Evolutionary conservation across 345 rosid genomes (phyloP).

Genomic region (Bruguiera parviflora): DNA sequence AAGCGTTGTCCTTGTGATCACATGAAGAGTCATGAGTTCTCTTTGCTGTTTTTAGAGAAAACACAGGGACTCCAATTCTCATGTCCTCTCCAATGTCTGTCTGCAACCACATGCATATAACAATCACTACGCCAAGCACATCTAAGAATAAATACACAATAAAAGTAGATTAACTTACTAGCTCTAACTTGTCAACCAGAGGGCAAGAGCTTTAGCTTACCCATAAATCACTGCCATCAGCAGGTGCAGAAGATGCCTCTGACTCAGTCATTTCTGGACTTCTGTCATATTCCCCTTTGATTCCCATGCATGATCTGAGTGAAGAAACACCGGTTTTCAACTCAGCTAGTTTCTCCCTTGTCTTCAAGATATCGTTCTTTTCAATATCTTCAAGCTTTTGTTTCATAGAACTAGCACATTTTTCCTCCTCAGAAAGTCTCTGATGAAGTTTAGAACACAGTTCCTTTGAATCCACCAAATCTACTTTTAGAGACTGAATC

Average conservation of each 20-base stretch:
- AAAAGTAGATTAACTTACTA: slow-evolving; percentile 14
- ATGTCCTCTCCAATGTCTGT: slow-evolving; percentile 33
- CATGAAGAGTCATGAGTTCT: slow-evolving; percentile 14
- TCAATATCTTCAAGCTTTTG: slow-evolving; percentile 54
- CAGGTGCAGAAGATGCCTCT: slow-evolving; percentile 21
- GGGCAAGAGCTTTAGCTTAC: slow-evolving; percentile 48
- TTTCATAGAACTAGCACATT: slow-evolving; percentile 42
- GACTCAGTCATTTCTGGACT: slow-evolving; percentile 30
- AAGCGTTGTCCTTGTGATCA: slow-evolving; percentile 23
- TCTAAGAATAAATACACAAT: slow-evolving; percentile 16
- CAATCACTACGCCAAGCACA: slow-evolving; percentile 24
- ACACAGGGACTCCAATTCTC: slow-evolving; percentile 24
- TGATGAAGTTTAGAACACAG: slow-evolving; percentile 39
- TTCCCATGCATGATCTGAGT: slow-evolving; percentile 53
- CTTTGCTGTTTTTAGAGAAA: slow-evolving; percentile 30
- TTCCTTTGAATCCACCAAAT: slow-evolving; percentile 44
- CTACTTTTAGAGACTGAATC: slow-evolving; percentile 41
- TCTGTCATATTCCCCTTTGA: slow-evolving; percentile 30
- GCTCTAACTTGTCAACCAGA: slow-evolving; percentile 9
- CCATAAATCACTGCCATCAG: slow-evolving; percentile 31
- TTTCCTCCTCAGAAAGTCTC: slow-evolving; percentile 50
- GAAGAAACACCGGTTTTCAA: slow-evolving; percentile 54
- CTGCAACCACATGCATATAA: slow-evolving; percentile 39
- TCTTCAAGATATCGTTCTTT: slow-evolving; percentile 46
- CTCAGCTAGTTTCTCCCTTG: slow-evolving; percentile 59